phyloP scores from a whole-genome alignment of 768 basidiomycete species.

The Gloeostereum incarnatum region DNA sequence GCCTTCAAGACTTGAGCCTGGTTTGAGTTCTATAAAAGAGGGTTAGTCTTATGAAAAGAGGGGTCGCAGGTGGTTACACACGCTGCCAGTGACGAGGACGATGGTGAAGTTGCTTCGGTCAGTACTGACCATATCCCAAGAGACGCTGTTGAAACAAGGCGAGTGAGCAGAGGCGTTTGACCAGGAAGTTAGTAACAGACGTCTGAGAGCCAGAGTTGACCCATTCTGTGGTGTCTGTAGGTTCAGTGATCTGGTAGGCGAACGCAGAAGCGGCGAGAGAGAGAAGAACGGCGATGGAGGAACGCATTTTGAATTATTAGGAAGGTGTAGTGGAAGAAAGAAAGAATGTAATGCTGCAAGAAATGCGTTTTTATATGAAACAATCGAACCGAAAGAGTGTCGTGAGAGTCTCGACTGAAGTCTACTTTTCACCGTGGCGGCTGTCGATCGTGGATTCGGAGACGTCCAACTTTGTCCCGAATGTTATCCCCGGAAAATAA shows the following conservation, averaged over 20 bases:
- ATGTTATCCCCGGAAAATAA: no score
- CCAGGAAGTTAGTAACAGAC: constrained; percentile 17
- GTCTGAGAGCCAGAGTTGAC: constrained; percentile 40
- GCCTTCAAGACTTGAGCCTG: constrained; percentile 42
- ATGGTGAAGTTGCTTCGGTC: constrained; percentile 64
- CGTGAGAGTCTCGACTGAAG: not conserved
- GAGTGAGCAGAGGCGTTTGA: not conserved
- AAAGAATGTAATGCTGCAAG: constrained; percentile 10
- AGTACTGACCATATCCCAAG: constrained; percentile 58
- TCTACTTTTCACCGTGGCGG: not conserved
- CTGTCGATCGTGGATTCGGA: not conserved
- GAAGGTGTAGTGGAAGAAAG: constrained; percentile 10
- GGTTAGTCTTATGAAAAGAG: constrained; percentile 2
- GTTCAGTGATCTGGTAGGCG: constrained; percentile 56
- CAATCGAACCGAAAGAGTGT: not conserved
- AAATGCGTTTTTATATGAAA: constrained; percentile 1
- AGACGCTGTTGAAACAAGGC: constrained; percentile 24
- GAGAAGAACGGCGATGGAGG: constrained; percentile 32
- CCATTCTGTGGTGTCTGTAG: constrained; percentile 44
- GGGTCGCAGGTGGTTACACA: constrained; percentile 8
- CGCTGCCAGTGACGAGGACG: constrained; percentile 56
- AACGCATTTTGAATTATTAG: constrained; percentile 28
- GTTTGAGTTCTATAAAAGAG: constrained; percentile 17
- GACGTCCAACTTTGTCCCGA: not conserved
- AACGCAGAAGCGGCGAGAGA: constrained; percentile 42